phyloP scores from a whole-genome alignment of 139 green algal species.

The Desmodesmus armatus region DNA sequence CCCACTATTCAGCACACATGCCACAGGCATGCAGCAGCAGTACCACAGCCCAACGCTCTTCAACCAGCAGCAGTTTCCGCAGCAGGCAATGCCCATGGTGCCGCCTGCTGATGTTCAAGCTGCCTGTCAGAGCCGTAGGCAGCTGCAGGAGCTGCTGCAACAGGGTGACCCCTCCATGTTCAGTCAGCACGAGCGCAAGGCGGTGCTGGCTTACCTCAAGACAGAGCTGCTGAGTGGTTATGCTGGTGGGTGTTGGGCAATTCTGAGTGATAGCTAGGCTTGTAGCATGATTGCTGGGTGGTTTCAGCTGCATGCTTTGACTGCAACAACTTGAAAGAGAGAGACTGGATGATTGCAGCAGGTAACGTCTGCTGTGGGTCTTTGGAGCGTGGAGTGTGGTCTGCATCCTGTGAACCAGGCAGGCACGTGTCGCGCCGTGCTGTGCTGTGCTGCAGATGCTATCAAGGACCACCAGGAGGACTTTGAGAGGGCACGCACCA shows the following conservation, averaged over 20 bases:
- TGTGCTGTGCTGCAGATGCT: neutral
- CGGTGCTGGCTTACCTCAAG: constrained; percentile 41
- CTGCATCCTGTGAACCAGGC: no score
- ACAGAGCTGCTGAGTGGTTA: constrained; percentile 12
- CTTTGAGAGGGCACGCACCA: constrained; percentile 2
- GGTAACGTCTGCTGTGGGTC: no score
- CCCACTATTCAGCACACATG: no score
- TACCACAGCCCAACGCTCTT: no score
- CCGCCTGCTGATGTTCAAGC: neutral
- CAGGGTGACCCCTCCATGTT: constrained; percentile 48
- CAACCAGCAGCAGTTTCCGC: neutral
- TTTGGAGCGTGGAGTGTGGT: no score
- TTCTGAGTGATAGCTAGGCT: no score
- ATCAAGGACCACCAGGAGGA: constrained; percentile 19
- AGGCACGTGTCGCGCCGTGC: no score
- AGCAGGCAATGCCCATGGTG: neutral
- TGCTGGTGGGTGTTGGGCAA: no score
- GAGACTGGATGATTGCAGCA: no score
- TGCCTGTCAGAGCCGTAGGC: neutral
- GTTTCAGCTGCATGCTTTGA: no score
- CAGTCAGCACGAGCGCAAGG: constrained; percentile 54
- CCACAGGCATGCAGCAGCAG: neutral
- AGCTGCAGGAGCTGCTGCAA: constrained; percentile 48
- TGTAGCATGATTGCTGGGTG: no score
- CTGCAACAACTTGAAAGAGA: no score